A percentile compares a stretch with the other conserved stretches of the same genome.
Conservation (phyloP, 805 yeast genomes). For the Debaryomyces tyrocola region DNA sequence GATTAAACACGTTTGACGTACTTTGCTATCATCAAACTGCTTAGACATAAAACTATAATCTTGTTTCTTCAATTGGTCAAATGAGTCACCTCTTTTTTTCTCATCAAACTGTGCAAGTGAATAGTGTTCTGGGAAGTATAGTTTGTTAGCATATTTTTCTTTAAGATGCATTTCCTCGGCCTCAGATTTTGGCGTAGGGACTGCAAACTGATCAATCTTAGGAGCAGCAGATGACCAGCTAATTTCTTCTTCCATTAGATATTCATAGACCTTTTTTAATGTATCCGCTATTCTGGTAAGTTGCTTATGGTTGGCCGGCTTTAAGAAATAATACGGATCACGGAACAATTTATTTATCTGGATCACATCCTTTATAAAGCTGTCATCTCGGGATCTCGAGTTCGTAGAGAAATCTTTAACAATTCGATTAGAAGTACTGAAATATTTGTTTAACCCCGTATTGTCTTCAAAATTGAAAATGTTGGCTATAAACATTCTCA, state of each 20-base stretch:
- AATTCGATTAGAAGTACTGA: conserved; percentile 27
- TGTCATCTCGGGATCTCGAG: conserved; percentile 20
- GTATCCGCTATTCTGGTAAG: conserved; percentile 22
- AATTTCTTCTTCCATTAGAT: conserved; percentile 31
- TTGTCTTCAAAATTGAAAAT: conserved; percentile 40
- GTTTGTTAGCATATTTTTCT: conserved; percentile 16
- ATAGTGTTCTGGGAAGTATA: conserved; percentile 38
- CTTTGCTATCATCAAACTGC: conserved; percentile 25
- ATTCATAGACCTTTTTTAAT: conserved; percentile 25
- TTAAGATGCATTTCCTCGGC: conserved; percentile 13
- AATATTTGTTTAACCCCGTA: conserved; percentile 45
- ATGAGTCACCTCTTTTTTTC: conserved; percentile 12
- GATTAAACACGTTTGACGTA: conserved; percentile 25
- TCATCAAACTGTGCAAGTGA: conserved; percentile 32
- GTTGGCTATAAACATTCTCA: conserved; percentile 32
- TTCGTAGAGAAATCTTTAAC: conserved; percentile 21
- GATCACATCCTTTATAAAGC: conserved; percentile 33
- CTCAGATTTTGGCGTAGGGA: conserved; percentile 14
- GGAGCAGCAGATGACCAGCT: conserved; percentile 15
- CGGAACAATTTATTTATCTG: conserved; percentile 28
- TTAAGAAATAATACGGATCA: conserved; percentile 35
- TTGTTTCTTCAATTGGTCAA: conserved; percentile 16
- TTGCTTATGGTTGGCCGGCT: conserved; percentile 16
- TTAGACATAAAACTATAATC: conserved; percentile 25
- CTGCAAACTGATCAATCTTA: conserved; percentile 15